These are phyloP conservation scores for Elongisporangium prolatum DNA, from an alignment of 352 stramenopile genomes.

Conservation along the genomic window DNA sequence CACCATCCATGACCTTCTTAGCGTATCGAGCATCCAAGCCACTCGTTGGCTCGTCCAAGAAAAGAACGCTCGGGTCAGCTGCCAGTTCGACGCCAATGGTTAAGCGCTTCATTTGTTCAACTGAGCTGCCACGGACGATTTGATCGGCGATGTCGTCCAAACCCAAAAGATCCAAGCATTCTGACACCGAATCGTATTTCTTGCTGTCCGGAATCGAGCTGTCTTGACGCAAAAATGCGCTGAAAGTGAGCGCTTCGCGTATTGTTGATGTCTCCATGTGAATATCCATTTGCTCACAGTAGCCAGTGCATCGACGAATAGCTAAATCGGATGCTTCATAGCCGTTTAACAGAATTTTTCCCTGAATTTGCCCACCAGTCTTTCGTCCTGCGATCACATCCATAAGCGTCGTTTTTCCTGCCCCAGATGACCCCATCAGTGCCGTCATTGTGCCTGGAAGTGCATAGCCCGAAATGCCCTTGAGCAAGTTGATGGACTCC, in stretches of 20 bases:
- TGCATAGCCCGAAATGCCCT: conserved; percentile 14
- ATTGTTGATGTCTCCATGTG: background rate
- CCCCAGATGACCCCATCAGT: conserved; percentile 56
- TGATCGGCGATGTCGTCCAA: conserved; percentile 45
- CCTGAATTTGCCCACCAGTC: conserved; percentile 18
- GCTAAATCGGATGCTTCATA: conserved; percentile 25
- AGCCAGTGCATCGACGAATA: background rate
- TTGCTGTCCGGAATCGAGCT: conserved; percentile 21
- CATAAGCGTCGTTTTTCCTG: background rate
- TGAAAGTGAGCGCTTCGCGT: conserved; percentile 31
- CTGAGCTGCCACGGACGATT: conserved; percentile 33
- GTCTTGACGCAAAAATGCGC: conserved; percentile 48
- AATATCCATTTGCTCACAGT: background rate
- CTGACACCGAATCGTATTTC: conserved; percentile 27
- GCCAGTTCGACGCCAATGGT: conserved; percentile 44
- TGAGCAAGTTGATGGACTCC: conserved; percentile 13
- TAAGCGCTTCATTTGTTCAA: conserved; percentile 44
- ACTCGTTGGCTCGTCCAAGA: conserved; percentile 56
- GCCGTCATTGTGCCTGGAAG: conserved; percentile 42
- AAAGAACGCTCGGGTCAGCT: conserved; percentile 40
- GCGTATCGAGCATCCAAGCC: conserved; percentile 65
- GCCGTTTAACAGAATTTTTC: conserved; percentile 53
- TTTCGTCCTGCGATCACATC: background rate
- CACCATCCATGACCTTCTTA: conserved; percentile 56
- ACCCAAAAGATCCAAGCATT: conserved; percentile 85